Evolutionary conservation across 345 rosid genomes (phyloP), one percentile per base, ranked within the genome.

Genomic region (Combretum micranthum): DNA sequence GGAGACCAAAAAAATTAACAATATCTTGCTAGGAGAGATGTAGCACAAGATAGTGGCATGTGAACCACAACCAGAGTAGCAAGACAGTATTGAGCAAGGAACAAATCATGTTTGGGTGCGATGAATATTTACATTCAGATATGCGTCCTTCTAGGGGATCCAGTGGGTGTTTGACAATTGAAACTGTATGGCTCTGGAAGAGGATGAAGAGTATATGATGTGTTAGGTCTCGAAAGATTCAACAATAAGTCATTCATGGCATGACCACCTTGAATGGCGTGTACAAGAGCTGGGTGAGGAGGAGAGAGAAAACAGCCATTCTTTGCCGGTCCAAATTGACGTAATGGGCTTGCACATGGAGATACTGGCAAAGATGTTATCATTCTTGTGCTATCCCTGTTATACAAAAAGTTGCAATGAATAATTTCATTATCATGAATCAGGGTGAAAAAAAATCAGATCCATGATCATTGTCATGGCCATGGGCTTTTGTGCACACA

Each of bases 331-430:
- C 85, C 91, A 42, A 61, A 50, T 43, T 83, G 78, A 37, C 99
- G 73, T 63, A 88, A 68, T 0, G 99, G 99, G 66, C 99, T 93
- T 58, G 99, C 80, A 72, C 78, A 77, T 26, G 96, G 99, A 58
- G 99, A 93, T 32, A 83, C 97, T 0, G 97, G 99, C 68, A 85
- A 72, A 3, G 99, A 93, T 0, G 91, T 71, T 42, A 84, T 89
- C 63, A 66, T 74, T 74, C 91, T 83, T 47, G 58, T 72, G 55
- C 77, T 83, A 61, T 85, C 95, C 74, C 99, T 93, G 74, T 42
- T 50, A 26, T 51, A 54, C 20, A 56, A 61, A 42, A 9, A 44
- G 9, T 9, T 13, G 37, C 20, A 50, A 51, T 12, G 65, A 56
- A 53, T 68, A 25, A 55, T 13, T 44, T 43, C 12, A 47, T 45